Evolutionary conservation across 257 asterid genomes (phyloP).

Genomic region (Pogostemon cablin): DNA sequence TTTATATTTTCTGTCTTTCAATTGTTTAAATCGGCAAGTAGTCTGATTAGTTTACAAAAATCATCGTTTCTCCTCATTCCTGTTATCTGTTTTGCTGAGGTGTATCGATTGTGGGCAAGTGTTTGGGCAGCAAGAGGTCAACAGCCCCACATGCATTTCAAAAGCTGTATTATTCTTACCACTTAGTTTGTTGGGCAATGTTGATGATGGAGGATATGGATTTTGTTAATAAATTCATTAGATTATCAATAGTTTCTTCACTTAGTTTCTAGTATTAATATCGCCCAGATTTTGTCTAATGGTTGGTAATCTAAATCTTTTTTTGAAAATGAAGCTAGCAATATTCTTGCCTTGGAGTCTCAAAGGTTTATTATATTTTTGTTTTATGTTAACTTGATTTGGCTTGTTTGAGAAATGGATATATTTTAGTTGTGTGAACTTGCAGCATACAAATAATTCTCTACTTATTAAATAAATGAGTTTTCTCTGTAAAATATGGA

Average conservation of each 20-base stretch:
- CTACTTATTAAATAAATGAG: too few species aligned
- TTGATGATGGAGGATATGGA: background rate
- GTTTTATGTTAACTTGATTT: too few species aligned
- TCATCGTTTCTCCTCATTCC: slow-evolving; percentile 16
- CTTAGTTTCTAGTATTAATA: background rate
- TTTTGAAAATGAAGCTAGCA: too few species aligned
- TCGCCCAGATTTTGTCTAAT: too few species aligned
- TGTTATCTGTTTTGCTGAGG: slow-evolving; percentile 51
- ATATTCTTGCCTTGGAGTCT: too few species aligned
- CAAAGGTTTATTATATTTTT: too few species aligned
- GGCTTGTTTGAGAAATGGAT: too few species aligned
- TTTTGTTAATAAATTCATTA: background rate
- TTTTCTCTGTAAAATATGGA: too few species aligned
- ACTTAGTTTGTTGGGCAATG: background rate
- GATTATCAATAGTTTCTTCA: background rate
- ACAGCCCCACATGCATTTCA: slow-evolving; percentile 83
- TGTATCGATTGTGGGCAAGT: slow-evolving; percentile 93
- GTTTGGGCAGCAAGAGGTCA: slow-evolving; percentile 71
- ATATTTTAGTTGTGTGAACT: too few species aligned
- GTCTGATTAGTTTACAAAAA: background rate
- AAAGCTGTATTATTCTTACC: slow-evolving; percentile 63
- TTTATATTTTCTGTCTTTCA: background rate
- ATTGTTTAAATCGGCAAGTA: background rate
- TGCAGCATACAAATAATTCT: too few species aligned
- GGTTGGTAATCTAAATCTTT: too few species aligned